phyloP scores from a whole-genome alignment of 2,329 filamentous ascomycete genomes.

The Aspergillus puulaauensis region DNA sequence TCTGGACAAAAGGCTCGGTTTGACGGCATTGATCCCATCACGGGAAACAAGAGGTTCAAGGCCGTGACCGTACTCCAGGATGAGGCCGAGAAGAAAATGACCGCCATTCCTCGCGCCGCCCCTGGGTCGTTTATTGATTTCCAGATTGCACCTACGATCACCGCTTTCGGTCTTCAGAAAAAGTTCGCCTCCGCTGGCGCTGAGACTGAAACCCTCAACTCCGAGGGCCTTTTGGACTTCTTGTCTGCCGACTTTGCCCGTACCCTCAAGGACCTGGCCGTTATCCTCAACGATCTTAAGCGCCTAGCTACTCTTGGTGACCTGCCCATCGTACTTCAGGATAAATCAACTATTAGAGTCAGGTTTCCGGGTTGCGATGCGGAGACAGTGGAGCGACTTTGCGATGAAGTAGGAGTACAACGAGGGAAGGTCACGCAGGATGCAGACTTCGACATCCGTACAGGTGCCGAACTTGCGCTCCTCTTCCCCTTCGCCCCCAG shows the following conservation, averaged over 20 bases:
- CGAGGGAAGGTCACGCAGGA: constrained; percentile 80
- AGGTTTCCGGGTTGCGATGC: constrained; percentile 90
- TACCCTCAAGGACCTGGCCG: constrained; percentile 77
- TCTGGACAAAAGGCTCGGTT: constrained; percentile 86
- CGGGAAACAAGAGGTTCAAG: constrained; percentile 77
- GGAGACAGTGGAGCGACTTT: constrained; percentile 76
- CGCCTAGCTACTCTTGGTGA: constrained; percentile 76
- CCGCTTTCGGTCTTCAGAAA: constrained; percentile 63
- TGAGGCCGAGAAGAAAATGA: constrained; percentile 67
- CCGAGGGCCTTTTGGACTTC: constrained; percentile 78
- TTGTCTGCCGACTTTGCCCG: constrained; percentile 86
- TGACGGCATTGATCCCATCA: constrained; percentile 67
- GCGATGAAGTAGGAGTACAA: constrained; percentile 80
- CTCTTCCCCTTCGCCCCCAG: constrained; percentile 83
- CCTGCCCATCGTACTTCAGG: constrained; percentile 73
- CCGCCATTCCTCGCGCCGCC: constrained; percentile 49
- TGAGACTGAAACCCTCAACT: constrained; percentile 67
- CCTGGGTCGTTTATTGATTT: constrained; percentile 89
- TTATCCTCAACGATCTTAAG: constrained; percentile 77
- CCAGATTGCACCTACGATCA: constrained; percentile 82
- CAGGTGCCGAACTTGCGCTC: constrained; percentile 71
- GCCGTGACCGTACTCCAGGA: constrained; percentile 73
- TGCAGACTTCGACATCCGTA: constrained; percentile 66
- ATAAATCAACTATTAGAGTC: constrained; percentile 68
- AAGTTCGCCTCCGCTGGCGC: constrained; percentile 25